Percentiles rank a stretch among this genome's conserved stretches.
phyloP scores from a whole-genome alignment of 106 monocot species.

The Agapanthus africanus region DNA sequence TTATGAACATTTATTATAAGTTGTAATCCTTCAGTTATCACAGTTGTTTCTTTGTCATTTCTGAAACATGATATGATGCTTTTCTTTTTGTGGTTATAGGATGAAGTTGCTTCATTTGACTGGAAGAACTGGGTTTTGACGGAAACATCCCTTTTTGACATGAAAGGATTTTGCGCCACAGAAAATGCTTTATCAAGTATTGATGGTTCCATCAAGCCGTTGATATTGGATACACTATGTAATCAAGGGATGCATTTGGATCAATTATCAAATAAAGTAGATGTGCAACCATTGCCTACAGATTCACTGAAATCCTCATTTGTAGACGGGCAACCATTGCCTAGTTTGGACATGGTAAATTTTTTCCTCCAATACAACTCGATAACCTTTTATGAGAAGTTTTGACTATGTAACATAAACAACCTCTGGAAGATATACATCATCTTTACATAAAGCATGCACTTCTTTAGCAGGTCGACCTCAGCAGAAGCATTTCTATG shows the following conservation, averaged over 20 bases:
- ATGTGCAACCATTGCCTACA: not conserved
- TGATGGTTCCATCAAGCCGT: conserved; percentile 31
- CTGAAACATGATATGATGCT: conserved; percentile 7
- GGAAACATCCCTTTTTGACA: conserved; percentile 17
- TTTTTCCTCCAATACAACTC: not conserved
- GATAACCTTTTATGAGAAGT: conserved; percentile 6
- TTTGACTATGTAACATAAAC: not conserved
- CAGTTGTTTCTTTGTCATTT: not conserved
- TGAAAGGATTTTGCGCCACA: conserved; percentile 10
- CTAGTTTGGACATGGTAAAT: not conserved
- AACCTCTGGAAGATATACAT: not conserved
- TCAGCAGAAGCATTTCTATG: conserved; percentile 3
- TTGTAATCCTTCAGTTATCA: not conserved
- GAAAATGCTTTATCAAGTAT: conserved; percentile 22
- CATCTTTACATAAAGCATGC: not conserved
- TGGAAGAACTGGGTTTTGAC: conserved; percentile 69
- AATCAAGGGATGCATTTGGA: conserved; percentile 2
- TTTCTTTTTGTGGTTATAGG: conserved; percentile 30
- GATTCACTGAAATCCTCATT: not conserved
- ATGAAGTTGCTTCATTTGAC: conserved; percentile 35
- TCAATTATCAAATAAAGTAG: conserved; percentile 16
- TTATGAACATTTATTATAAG: conserved; percentile 5
- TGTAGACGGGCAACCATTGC: conserved; percentile 3
- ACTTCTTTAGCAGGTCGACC: conserved; percentile 20
- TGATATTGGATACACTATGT: conserved; percentile 34